These are phyloP conservation scores for Pezicula rhizophila DNA, from an alignment of 2,329 filamentous ascomycete species.

Conservation along the genomic window DNA sequence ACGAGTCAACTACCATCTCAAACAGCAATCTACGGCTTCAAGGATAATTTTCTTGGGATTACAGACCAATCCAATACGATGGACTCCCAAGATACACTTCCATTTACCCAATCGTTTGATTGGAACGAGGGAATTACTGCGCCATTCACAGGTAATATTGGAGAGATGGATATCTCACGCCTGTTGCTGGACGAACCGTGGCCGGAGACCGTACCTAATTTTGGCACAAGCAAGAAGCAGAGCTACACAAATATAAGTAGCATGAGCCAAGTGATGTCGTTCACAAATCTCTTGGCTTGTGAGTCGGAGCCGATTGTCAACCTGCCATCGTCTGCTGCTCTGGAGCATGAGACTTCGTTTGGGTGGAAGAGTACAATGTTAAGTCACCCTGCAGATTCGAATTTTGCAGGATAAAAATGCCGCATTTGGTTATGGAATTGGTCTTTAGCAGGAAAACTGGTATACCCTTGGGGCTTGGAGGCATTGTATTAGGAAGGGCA, in stretches of 20 bases:
- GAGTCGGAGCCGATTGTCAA: background rate
- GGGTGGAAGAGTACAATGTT: background rate
- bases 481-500: too few species aligned
- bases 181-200: constrained; percentile 49
- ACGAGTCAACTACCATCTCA: constrained; percentile 5
- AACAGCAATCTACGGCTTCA: constrained; percentile 9
- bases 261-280: constrained; percentile 3
- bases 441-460: too few species aligned
- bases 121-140: constrained; percentile 36
- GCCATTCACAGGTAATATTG: constrained; percentile 36
- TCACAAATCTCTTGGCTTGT: background rate
- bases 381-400: background rate
- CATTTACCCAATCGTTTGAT: constrained; percentile 35
- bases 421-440: too few species aligned
- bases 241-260: constrained; percentile 23
- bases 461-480: too few species aligned
- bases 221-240: constrained; percentile 19
- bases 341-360: background rate
- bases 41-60: constrained; percentile 15
- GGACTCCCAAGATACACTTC: constrained; percentile 28
- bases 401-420: background rate
- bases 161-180: constrained; percentile 58
- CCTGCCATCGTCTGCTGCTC: background rate
- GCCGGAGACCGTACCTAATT: constrained; percentile 12
- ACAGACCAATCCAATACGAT: constrained; percentile 12